A percentile compares a stretch with the other conserved stretches of the same genome.
Conservation (phyloP, 2,329 filamentous ascomycete genomes). For the Aspergillus terreus region DNA sequence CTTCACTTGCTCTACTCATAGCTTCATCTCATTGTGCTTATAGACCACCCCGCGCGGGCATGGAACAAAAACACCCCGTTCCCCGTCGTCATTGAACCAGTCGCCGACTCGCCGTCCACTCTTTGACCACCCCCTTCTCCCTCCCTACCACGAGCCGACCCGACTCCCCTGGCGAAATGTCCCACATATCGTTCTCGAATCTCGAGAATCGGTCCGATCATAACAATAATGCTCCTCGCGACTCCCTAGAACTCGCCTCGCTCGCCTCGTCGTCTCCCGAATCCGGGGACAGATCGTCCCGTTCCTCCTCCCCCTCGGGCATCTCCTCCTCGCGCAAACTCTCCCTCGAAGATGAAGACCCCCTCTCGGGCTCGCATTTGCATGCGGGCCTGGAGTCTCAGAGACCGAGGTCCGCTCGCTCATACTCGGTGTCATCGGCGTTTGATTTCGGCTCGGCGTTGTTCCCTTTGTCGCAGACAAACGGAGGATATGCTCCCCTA, state of each 20-base stretch:
- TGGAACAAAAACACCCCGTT: conserved; percentile 6
- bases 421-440: conserved; percentile 85
- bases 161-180: conserved; percentile 22
- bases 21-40: not conserved
- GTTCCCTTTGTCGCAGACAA: conserved; percentile 84
- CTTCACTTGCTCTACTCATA: not conserved
- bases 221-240: conserved; percentile 55
- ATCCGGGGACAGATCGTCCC: conserved; percentile 61
- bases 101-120: conserved; percentile 2
- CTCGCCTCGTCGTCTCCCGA: conserved; percentile 78
- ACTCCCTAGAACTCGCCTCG: conserved; percentile 94
- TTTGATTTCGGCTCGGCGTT: conserved; percentile 95
- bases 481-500: conserved; percentile 78
- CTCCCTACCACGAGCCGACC: not conserved
- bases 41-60: conserved; percentile 4
- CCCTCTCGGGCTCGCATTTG: conserved; percentile 51
- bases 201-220: conserved; percentile 25
- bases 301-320: conserved; percentile 73
- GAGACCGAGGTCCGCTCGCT: conserved; percentile 55
- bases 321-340: conserved; percentile 87
- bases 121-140: conserved; percentile 5
- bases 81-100: conserved; percentile 1
- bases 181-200: conserved; percentile 28
- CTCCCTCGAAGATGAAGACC: conserved; percentile 84
- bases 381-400: conserved; percentile 52